phyloP scores from a whole-genome alignment of 108 stramenopile species.

The Nitzschia inconspicua region DNA sequence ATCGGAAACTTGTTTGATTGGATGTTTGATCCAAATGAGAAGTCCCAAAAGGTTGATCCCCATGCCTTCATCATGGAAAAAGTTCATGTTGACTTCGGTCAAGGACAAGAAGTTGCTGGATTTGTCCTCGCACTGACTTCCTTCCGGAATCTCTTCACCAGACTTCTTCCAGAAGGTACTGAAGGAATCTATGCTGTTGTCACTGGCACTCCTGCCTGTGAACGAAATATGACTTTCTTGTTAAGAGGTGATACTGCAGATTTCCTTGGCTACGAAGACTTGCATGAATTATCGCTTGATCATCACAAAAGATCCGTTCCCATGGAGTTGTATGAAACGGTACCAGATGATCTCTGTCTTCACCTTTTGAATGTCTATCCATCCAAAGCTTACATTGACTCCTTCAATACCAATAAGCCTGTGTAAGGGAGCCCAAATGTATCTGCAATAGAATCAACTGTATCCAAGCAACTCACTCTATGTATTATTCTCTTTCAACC shows the following conservation, averaged over 20 bases:
- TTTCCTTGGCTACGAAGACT: slow-evolving; percentile 21
- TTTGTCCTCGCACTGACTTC: slow-evolving; percentile 1
- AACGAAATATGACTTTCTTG: slow-evolving; percentile 12
- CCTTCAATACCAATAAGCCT: slow-evolving; percentile 6
- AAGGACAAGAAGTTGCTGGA: slow-evolving; percentile 7
- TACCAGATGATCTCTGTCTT: slow-evolving; percentile 13
- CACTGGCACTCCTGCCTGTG: slow-evolving; percentile 4
- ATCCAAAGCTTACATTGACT: neutral
- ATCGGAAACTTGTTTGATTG: slow-evolving; percentile 18
- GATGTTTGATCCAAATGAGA: slow-evolving; percentile 9
- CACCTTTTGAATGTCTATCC: slow-evolving; percentile 28
- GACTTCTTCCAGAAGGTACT: slow-evolving; percentile 5
- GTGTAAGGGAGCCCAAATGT: too few species aligned
- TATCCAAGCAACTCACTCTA: too few species aligned
- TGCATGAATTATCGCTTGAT: too few species aligned
- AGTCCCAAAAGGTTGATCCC: slow-evolving; percentile 4
- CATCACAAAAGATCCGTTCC: slow-evolving; percentile 2
- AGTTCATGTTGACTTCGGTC: slow-evolving; percentile 1
- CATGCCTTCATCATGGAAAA: slow-evolving; percentile 14
- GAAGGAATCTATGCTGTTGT: slow-evolving; percentile 15
- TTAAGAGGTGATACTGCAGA: slow-evolving; percentile 4
- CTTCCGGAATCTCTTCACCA: slow-evolving; percentile 13
- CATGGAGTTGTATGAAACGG: neutral
- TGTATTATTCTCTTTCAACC: too few species aligned
- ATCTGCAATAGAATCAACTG: too few species aligned